A percentile compares a stretch with the other conserved stretches of the same genome.
These are phyloP conservation scores for Phylloboletellus chloephorus DNA, from an alignment of 1,284 basidiomycete genomes.

Conservation along the genomic window DNA sequence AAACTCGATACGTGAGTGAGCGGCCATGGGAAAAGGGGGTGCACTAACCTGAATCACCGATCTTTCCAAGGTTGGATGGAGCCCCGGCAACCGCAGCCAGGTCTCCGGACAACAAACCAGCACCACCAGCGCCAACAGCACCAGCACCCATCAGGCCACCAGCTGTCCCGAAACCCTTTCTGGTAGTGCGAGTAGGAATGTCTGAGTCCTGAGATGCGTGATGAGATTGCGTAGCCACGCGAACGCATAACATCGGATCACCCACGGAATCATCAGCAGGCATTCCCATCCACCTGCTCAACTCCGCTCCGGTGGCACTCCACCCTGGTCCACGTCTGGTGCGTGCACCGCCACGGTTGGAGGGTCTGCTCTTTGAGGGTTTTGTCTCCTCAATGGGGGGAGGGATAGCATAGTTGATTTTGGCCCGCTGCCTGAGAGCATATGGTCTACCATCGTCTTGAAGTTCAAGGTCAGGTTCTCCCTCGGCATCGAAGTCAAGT, in stretches of 20 bases:
- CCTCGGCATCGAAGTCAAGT: constrained; percentile 30
- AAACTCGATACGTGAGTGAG: constrained; percentile 12
- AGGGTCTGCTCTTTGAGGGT: constrained; percentile 37
- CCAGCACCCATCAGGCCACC: constrained; percentile 53
- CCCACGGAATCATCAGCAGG: constrained; percentile 64
- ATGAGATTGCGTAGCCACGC: constrained; percentile 5
- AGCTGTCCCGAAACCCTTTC: constrained; percentile 53
- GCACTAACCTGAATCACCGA: constrained; percentile 64
- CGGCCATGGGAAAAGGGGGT: not conserved
- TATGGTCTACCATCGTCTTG: constrained; percentile 55
- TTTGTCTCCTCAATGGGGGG: constrained; percentile 66
- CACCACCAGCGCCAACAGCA: constrained; percentile 40
- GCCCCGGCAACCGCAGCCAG: constrained; percentile 59
- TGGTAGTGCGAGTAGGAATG: constrained; percentile 55
- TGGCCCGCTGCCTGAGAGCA: constrained; percentile 54
- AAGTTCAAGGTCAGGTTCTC: constrained; percentile 36
- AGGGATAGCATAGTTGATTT: constrained; percentile 73
- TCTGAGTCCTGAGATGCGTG: constrained; percentile 57
- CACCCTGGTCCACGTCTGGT: constrained; percentile 54
- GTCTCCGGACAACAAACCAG: constrained; percentile 54
- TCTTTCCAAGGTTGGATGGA: constrained; percentile 77
- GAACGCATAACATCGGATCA: constrained; percentile 9
- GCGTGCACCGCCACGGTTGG: constrained; percentile 31
- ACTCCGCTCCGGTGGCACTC: constrained; percentile 70
- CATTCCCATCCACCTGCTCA: constrained; percentile 71